Evolutionary conservation across 2,329 filamentous ascomycete genomes (phyloP).

Genomic region (Colletotrichum viniferum): DNA sequence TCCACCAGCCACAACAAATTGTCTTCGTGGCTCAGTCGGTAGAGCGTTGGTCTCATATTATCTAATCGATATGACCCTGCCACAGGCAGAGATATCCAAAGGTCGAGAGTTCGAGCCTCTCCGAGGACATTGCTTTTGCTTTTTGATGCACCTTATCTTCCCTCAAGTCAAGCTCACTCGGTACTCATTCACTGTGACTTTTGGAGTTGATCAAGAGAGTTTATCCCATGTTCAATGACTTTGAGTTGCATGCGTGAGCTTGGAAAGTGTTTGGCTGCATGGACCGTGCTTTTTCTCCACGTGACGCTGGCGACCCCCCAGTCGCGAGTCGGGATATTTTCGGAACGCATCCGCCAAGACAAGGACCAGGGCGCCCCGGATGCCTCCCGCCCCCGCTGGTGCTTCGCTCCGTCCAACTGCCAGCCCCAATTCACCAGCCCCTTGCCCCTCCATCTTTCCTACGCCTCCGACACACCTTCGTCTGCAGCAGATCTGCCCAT

Average conservation of each 20-base stretch:
- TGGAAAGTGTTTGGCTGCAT: neutral
- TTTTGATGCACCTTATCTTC: neutral
- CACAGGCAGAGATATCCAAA: constrained; percentile 1
- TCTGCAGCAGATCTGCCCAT: constrained; percentile 9
- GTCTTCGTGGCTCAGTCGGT: constrained; percentile 20
- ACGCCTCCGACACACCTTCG: constrained; percentile 15
- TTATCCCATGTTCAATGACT: neutral
- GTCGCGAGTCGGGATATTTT: neutral
- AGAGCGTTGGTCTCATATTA: constrained; percentile 22
- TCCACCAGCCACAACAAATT: neutral
- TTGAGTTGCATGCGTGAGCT: neutral
- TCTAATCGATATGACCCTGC: neutral
- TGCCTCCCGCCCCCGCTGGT: constrained; percentile 3
- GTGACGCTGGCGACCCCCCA: neutral
- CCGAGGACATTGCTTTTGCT: neutral
- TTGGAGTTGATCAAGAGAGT: neutral
- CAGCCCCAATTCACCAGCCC: neutral
- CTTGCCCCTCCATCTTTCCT: neutral
- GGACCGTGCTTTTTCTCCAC: neutral
- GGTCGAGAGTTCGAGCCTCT: constrained; percentile 21
- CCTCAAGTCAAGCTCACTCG: rapidly evolving
- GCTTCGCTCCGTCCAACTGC: neutral
- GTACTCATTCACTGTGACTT: rapidly evolving
- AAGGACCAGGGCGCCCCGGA: neutral
- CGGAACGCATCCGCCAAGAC: neutral